Evolutionary conservation across 352 stramenopile species (phyloP).

Genomic region (Globisporangium echinulatum): DNA sequence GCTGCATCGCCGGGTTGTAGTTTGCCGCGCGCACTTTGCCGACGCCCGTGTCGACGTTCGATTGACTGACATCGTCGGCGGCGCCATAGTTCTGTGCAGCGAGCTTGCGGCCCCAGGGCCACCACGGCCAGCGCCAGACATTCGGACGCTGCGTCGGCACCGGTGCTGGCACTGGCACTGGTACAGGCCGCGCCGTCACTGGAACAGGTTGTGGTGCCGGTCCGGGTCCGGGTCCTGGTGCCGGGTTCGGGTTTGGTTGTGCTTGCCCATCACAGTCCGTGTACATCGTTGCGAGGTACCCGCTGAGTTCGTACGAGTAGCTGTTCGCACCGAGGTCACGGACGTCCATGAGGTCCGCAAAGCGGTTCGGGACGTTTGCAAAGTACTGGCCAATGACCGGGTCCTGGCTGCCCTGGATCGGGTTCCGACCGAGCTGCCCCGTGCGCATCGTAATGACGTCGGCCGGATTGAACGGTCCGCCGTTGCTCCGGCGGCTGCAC

Average conservation of each 20-base stretch:
- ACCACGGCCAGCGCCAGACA: constrained; percentile 7
- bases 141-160: background rate
- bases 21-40: constrained; percentile 2
- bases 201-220: no score
- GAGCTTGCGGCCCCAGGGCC: constrained; percentile 8
- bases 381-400: constrained; percentile 48
- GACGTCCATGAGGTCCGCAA: constrained; percentile 34
- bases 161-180: background rate
- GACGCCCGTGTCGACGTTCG: background rate
- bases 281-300: constrained; percentile 20
- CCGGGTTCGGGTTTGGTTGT: background rate
- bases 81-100: background rate
- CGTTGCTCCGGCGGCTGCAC: constrained; percentile 21
- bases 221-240: no score
- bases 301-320: constrained; percentile 51
- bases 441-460: constrained; percentile 43
- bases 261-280: constrained; percentile 11
- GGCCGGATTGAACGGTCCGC: constrained; percentile 29
- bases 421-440: constrained; percentile 23
- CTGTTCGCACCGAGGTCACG: constrained; percentile 48
- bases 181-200: background rate
- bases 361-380: constrained; percentile 34
- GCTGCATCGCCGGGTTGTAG: constrained; percentile 1
- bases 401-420: constrained; percentile 28
- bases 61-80: background rate